Evolutionary conservation across 2,329 filamentous ascomycete genomes (phyloP), one percentile per base, ranked within the genome.

Genomic region (Acephala macrosclerotiorum): DNA sequence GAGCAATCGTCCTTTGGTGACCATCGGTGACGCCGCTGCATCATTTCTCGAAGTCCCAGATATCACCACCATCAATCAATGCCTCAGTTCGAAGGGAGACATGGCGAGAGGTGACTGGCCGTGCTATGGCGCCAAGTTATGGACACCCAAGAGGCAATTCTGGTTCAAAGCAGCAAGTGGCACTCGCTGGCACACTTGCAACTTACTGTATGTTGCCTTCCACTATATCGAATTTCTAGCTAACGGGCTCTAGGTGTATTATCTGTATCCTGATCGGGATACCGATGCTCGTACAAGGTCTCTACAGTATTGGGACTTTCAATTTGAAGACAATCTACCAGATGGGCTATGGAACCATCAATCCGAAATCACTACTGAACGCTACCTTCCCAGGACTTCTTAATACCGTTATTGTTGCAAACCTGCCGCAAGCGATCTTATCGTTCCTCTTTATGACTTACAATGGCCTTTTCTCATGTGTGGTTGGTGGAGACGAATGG

Each of bases 41-140:
- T 78, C 76, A 0, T 80, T 79, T 57, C 65, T 79, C 0, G 67
- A 66, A 18, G 45, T 64, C 16, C 74, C 74, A 0, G 78, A 79
- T 66, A 63, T 64, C 0, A 74, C 66, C 1, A 76, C 74, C 1
- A 45, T 67, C 33, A 22, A 22, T 49, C 18, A 20, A 49, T 49
- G 45, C 20, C 8, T 20, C 3, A 49, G 18, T 9, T 20, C 22
- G 18, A 36, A 56, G 16, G 26, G 26, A 6, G 51, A 56, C 11
- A 36, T 29, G 9, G 8, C 8, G 25, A 53, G 20, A 2, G 47
- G 25, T 25, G 20, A 29, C 16, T 53, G 47, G 20, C 55, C 55
- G 25, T 6, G 38, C 18, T 12, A 42, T 4, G 38, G 38, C 3
- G 5, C 14, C 5, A 42, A 42, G 38, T 3, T n/a, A 12, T 42